phyloP scores from a whole-genome alignment of 2,329 filamentous ascomycete species.

The Fusarium secorum region DNA sequence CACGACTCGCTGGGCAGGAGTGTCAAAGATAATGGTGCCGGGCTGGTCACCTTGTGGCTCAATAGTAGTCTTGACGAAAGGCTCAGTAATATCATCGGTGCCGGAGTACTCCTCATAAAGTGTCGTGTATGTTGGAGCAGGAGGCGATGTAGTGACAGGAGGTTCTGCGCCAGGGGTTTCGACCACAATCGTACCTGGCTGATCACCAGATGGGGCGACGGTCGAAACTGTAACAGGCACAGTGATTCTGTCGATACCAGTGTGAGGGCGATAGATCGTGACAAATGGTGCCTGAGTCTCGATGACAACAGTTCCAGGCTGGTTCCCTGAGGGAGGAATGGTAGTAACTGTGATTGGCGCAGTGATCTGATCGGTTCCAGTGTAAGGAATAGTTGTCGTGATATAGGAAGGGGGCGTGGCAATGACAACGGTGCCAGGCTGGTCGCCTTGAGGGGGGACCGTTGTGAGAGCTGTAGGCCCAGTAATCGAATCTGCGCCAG shows the following conservation, averaged over 20 bases:
- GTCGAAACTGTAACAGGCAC: constrained; percentile 18
- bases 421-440: constrained; percentile 22
- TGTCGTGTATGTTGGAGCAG: constrained; percentile 14
- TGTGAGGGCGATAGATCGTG: constrained; percentile 19
- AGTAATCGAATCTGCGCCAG: constrained; percentile 4
- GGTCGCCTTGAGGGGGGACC: background rate
- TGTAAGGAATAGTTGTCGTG: constrained; percentile 17
- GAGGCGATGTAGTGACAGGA: constrained; percentile 16
- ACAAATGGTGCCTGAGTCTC: constrained; percentile 24
- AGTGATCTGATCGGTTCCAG: constrained; percentile 15
- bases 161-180: constrained; percentile 21
- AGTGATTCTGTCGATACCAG: constrained; percentile 12
- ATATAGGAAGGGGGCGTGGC: constrained; percentile 24
- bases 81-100: constrained; percentile 14
- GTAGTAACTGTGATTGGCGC: constrained; percentile 14
- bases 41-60: constrained; percentile 20
- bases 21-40: constrained; percentile 27
- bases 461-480: constrained; percentile 11
- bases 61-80: constrained; percentile 12
- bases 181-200: constrained; percentile 25
- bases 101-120: constrained; percentile 20
- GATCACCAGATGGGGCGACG: constrained; percentile 7
- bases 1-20: constrained; percentile 1
- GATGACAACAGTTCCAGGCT: constrained; percentile 21
- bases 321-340: background rate